These are phyloP conservation scores for Alternaria panax DNA, from an alignment of 2,329 filamentous ascomycete genomes.

Conservation along the genomic window DNA sequence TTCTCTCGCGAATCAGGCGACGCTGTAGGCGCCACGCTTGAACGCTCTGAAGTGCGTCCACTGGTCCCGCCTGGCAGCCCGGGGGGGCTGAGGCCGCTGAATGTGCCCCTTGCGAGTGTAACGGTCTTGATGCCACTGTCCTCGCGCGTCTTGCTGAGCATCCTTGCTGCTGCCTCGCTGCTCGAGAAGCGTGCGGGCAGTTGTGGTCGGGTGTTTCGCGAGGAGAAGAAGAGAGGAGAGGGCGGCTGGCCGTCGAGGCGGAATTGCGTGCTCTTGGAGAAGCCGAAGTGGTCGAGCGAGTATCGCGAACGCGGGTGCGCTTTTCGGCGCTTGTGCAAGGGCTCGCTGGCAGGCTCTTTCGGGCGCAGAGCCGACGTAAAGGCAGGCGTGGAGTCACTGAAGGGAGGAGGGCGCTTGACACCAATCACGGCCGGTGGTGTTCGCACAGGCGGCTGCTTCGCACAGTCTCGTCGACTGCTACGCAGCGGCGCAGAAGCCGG, in stretches of 20 bases:
- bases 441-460: constrained; percentile 6
- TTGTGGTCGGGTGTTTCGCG: constrained; percentile 51
- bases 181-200: constrained; percentile 64
- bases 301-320: constrained; percentile 40
- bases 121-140: constrained; percentile 61
- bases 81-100: constrained; percentile 48
- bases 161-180: constrained; percentile 66
- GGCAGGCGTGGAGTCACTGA: constrained; percentile 2
- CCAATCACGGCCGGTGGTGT: constrained; percentile 31
- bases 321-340: constrained; percentile 47
- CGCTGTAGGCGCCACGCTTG: constrained; percentile 56
- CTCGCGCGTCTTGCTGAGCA: constrained; percentile 61
- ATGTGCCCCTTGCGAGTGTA: constrained; percentile 58
- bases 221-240: constrained; percentile 63
- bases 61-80: constrained; percentile 59
- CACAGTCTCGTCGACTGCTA: constrained; percentile 10
- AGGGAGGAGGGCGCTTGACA: constrained; percentile 28
- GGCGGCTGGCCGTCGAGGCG: constrained; percentile 47
- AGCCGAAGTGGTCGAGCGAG: constrained; percentile 48
- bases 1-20: constrained; percentile 62
- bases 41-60: constrained; percentile 63
- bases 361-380: background rate
- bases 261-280: constrained; percentile 30
- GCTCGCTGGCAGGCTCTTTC: constrained; percentile 34
- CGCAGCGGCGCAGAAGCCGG: constrained; percentile 22